A percentile compares a stretch with the other conserved stretches of the same genome.
Conservation (phyloP, 75 land plant species). For the Ceratopteris richardii region DNA sequence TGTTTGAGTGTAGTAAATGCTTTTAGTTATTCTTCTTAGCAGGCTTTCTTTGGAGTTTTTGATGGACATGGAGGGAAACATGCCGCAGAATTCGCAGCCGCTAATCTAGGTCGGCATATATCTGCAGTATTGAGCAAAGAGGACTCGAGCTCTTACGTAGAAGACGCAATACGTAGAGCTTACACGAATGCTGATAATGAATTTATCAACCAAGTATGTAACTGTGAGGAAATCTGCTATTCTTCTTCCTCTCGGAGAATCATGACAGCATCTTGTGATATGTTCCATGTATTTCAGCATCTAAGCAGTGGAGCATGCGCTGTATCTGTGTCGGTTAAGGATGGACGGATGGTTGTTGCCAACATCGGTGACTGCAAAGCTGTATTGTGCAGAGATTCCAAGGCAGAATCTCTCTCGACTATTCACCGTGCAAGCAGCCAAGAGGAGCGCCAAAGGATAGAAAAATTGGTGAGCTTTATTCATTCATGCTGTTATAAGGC, state of each 20-base stretch:
- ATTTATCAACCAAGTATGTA: slow-evolving; percentile 42
- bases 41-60: slow-evolving; percentile 82
- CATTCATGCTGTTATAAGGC: background rate
- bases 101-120: slow-evolving; percentile 43
- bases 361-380: slow-evolving; percentile 67
- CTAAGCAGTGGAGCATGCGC: slow-evolving; percentile 53
- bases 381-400: slow-evolving; percentile 51
- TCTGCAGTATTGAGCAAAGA: slow-evolving; percentile 20
- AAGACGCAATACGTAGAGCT: slow-evolving; percentile 46
- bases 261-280: background rate
- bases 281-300: slow-evolving; percentile 18
- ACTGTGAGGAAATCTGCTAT: background rate
- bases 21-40: too few relatives aligned
- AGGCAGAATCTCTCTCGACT: slow-evolving; percentile 37
- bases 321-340: slow-evolving; percentile 44
- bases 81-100: slow-evolving; percentile 68
- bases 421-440: slow-evolving; percentile 40
- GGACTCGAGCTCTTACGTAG: slow-evolving; percentile 15
- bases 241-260: background rate
- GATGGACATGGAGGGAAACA: slow-evolving; percentile 78
- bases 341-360: slow-evolving; percentile 46
- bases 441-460: slow-evolving; percentile 52
- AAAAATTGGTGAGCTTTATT: slow-evolving; percentile 29
- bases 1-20: background rate
- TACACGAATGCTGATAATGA: slow-evolving; percentile 57